Base-by-base conservation (phyloP, 2,329 filamentous ascomycete species). In the Chlorencoelia australis region DNA sequence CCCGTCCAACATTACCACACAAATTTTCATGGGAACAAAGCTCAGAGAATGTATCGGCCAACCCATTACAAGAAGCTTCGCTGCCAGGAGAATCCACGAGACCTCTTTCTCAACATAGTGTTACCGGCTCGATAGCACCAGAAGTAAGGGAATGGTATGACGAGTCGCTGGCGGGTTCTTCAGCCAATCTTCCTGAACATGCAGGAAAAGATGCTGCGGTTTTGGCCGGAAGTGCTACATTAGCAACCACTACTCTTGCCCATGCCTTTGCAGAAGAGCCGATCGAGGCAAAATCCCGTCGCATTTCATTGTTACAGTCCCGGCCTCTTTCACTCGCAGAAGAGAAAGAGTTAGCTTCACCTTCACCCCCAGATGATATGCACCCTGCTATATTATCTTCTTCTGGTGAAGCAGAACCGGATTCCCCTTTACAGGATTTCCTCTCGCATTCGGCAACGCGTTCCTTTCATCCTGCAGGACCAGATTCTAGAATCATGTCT, bases 341-440 rank as follows among this genome's bases (percentile, higher is more conserved):
- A 10, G 67, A 71, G 42, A 68, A 65, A 42, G 52, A 58, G 8
- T 49, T 62, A 14, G 57, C 58, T 7, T 57, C 60, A n/a, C 54
- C 58, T 7, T 56, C 56, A 5, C 56, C 59, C 11, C 56, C 60
- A 13, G 57, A 58, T 9, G 58, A 63, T n/a, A 55, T 62, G 17
- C 63, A 66, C 28, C 58, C 59, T 6, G 19, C 14, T n/a, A 21
- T n/a, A 25, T 28, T 31, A 20, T 30, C 29, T 27, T 31, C 38
- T 7, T 33, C 42, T 7, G 28, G 33, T 16, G 24, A 42, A 14
- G 42, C 37, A 16, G 45, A 40, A 17, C 30, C 39, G 7, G 34
- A 44, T 2, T 46, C 47, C 7, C 42, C 47, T 20, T 30, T 42
- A 7, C 30, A 19, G 11, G 34, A 44, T 2, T 46, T 46, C 7